Evolutionary conservation across 2,329 filamentous ascomycete genomes (phyloP).

Genomic region (Aspergillus sp.): DNA sequence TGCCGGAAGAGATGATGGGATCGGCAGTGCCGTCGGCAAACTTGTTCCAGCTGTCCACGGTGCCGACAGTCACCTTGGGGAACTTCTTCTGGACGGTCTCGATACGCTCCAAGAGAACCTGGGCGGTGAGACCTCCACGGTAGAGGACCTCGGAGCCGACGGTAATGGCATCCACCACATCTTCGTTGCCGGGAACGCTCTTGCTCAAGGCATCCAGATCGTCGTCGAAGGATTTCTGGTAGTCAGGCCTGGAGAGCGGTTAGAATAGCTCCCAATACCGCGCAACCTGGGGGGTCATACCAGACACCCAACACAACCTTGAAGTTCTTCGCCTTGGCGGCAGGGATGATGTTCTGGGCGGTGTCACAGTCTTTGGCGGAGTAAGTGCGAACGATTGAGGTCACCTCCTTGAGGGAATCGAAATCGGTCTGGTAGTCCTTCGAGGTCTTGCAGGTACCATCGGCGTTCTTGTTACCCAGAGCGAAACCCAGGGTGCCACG

Average conservation of each 20-base stretch:
- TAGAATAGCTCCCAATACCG: not conserved
- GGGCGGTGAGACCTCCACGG: conserved; percentile 63
- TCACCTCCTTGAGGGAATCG: conserved; percentile 53
- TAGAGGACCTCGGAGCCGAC: conserved; percentile 71
- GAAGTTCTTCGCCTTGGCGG: conserved; percentile 62
- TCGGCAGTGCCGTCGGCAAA: conserved; percentile 66
- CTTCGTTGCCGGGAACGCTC: conserved; percentile 45
- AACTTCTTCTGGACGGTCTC: conserved; percentile 57
- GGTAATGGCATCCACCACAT: conserved; percentile 65
- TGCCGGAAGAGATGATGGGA: conserved; percentile 55
- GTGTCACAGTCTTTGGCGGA: conserved; percentile 65
- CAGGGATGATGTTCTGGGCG: conserved; percentile 61
- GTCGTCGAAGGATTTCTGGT: conserved; percentile 57
- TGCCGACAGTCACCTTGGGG: conserved; percentile 59
- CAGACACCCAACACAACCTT: conserved; percentile 70
- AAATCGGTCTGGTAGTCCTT: conserved; percentile 66
- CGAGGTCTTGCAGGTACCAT: conserved; percentile 60
- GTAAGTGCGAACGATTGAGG: conserved; percentile 64
- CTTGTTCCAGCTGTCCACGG: conserved; percentile 72
- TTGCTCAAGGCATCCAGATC: conserved; percentile 59
- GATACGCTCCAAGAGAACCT: conserved; percentile 60
- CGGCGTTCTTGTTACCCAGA: conserved; percentile 61
- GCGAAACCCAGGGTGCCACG: conserved; percentile 62
- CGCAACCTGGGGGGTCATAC: conserved; percentile 38
- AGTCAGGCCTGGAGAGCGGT: conserved; percentile 52